phyloP scores from a whole-genome alignment of 768 basidiomycete species.

The Kwoniella sp. region DNA sequence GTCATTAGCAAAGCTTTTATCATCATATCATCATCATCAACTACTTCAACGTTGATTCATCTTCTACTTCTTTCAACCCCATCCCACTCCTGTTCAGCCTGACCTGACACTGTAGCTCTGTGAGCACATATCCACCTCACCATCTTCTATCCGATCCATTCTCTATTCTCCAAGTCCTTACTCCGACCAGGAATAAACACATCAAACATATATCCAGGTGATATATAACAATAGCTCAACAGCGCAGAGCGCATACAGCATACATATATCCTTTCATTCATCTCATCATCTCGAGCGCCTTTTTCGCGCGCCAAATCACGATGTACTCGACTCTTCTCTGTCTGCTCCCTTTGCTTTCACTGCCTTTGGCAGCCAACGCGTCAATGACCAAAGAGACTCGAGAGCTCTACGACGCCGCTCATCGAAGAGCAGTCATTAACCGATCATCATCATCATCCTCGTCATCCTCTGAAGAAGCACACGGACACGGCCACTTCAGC shows the following conservation, averaged over 20 bases:
- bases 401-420: slow-evolving; percentile 17
- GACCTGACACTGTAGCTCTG: too few species aligned
- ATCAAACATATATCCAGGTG: slow-evolving; percentile 15
- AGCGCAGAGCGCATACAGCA: slow-evolving; percentile 18
- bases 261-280: neutral
- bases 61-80: slow-evolving; percentile 2
- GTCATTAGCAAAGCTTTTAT: neutral
- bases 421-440: slow-evolving; percentile 2
- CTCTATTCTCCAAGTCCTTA: neutral
- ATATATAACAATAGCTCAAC: neutral
- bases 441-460: neutral
- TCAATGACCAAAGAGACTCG: slow-evolving; percentile 4
- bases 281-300: neutral
- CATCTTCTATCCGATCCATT: neutral
- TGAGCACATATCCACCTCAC: slow-evolving; percentile 9
- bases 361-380: neutral
- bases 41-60: slow-evolving; percentile 12
- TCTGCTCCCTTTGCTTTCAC: slow-evolving; percentile 13
- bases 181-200: neutral
- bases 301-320: neutral
- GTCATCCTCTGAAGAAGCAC: neutral
- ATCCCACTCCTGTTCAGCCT: too few species aligned
- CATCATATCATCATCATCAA: neutral
- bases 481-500: slow-evolving; percentile 14
- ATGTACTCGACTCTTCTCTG: slow-evolving; percentile 19